phyloP scores from a whole-genome alignment of 139 green algal species.

The Asterochloris erici region DNA sequence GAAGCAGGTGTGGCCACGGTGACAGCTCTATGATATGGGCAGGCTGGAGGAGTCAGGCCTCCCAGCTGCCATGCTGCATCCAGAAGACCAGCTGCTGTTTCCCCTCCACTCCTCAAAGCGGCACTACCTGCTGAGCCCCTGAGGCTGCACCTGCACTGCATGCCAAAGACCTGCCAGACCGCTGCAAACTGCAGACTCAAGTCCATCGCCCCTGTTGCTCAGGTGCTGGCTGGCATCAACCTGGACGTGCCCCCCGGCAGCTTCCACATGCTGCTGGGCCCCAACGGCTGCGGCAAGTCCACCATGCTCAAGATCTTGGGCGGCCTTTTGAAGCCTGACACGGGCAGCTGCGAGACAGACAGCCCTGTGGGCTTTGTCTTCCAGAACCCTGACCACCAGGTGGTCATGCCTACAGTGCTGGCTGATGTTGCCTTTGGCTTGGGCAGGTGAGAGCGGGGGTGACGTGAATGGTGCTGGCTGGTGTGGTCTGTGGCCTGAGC shows the following conservation, averaged over 20 bases:
- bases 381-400: slow-evolving; percentile 95
- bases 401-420: slow-evolving; percentile 89
- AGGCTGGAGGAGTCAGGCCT: no score
- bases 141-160: no score
- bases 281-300: slow-evolving; percentile 83
- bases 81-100: no score
- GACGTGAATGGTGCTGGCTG: neutral
- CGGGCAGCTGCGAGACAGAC: slow-evolving; percentile 51
- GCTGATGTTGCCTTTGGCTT: slow-evolving; percentile 97
- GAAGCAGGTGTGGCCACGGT: no score
- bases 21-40: no score
- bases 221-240: slow-evolving; percentile 20
- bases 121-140: no score
- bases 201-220: neutral
- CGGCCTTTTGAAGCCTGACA: slow-evolving; percentile 62
- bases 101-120: no score
- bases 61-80: no score
- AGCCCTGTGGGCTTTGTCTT: slow-evolving; percentile 89
- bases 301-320: slow-evolving; percentile 83
- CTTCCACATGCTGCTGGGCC: slow-evolving; percentile 91
- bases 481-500: neutral
- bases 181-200: no score
- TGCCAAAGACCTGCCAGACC: no score
- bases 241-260: slow-evolving; percentile 54
- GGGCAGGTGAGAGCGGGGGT: slow-evolving; percentile 34